These are phyloP conservation scores for Cladosporium sp. DNA, from an alignment of 2,329 filamentous ascomycete genomes.

Conservation along the genomic window DNA sequence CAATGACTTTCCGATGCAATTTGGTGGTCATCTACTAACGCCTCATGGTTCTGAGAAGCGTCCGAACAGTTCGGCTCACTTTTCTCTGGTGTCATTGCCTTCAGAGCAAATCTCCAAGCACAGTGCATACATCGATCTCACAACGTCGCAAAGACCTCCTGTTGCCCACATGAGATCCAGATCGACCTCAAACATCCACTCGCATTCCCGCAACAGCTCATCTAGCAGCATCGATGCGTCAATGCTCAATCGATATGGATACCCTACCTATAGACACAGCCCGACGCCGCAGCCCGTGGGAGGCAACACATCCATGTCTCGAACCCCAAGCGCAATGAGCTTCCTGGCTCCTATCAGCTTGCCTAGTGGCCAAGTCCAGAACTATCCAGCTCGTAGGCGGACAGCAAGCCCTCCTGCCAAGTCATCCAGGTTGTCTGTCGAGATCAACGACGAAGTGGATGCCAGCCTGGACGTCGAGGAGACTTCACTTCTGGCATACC, in stretches of 20 bases:
- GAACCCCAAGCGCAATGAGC: conserved; percentile 40
- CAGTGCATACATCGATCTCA: conserved; percentile 27
- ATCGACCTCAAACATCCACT: conserved; percentile 32
- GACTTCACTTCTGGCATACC: conserved; percentile 75
- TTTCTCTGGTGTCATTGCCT: conserved; percentile 22
- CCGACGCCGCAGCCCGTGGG: conserved; percentile 39
- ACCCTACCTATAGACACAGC: conserved; percentile 70
- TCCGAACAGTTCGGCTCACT: conserved; percentile 32
- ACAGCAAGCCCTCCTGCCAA: conserved; percentile 43
- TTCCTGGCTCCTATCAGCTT: conserved; percentile 40
- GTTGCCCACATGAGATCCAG: conserved; percentile 32
- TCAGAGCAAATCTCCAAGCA: conserved; percentile 25
- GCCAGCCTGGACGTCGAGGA: conserved; percentile 42
- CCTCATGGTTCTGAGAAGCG: conserved; percentile 26
- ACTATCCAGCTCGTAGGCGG: conserved; percentile 34
- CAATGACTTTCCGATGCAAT: conserved; percentile 33
- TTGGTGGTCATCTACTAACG: conserved; percentile 29
- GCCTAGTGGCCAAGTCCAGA: conserved; percentile 35
- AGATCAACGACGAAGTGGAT: conserved; percentile 41
- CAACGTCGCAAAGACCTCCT: conserved; percentile 28
- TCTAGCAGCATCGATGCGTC: conserved; percentile 38
- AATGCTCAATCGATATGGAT: conserved; percentile 63
- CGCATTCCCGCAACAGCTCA: conserved; percentile 37
- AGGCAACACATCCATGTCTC: conserved; percentile 31
- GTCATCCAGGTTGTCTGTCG: conserved; percentile 46